Conservation (phyloP, 805 yeast species). For the Gaillardinia entomophila region DNA sequence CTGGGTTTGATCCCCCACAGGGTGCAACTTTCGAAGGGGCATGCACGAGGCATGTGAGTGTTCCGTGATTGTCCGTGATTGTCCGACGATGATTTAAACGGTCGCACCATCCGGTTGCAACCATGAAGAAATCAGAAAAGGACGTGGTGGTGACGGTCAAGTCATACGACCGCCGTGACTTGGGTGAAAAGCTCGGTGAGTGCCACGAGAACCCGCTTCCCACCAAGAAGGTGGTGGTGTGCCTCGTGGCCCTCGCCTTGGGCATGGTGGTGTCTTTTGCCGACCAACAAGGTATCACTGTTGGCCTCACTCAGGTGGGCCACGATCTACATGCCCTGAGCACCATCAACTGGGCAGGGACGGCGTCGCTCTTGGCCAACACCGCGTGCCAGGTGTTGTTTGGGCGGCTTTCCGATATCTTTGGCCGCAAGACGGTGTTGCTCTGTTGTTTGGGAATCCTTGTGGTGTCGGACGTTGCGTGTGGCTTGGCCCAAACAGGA, state of each 20-base stretch:
- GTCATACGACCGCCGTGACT: too few relatives aligned
- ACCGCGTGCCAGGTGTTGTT: constrained; percentile 72
- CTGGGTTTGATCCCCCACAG: too few relatives aligned
- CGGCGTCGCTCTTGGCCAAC: constrained; percentile 61
- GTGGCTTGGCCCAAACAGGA: constrained; percentile 38
- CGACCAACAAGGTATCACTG: constrained; percentile 17
- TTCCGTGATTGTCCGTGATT: too few relatives aligned
- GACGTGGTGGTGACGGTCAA: too few relatives aligned
- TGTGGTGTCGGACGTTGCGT: constrained; percentile 37
- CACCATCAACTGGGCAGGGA: constrained; percentile 57
- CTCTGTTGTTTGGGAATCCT: constrained; percentile 40
- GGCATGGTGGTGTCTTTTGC: constrained; percentile 14
- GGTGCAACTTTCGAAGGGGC: too few relatives aligned
- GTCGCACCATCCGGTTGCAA: too few relatives aligned
- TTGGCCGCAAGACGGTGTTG: constrained; percentile 46
- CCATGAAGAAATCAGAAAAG: too few relatives aligned
- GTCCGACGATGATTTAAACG: too few relatives aligned
- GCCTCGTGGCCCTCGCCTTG: constrained; percentile 12
- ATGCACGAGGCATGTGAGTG: too few relatives aligned
- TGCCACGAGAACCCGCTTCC: constrained; percentile 17
- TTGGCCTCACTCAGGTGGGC: constrained; percentile 15
- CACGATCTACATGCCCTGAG: constrained; percentile 13
- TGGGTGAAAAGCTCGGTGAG: constrained; percentile 15
- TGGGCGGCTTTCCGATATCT: constrained; percentile 65
- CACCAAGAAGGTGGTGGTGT: constrained; percentile 10